A percentile compares a stretch with the other conserved stretches of the same genome.
phyloP scores from a whole-genome alignment of 768 basidiomycete species.

The Macrolepiota albuminosa region DNA sequence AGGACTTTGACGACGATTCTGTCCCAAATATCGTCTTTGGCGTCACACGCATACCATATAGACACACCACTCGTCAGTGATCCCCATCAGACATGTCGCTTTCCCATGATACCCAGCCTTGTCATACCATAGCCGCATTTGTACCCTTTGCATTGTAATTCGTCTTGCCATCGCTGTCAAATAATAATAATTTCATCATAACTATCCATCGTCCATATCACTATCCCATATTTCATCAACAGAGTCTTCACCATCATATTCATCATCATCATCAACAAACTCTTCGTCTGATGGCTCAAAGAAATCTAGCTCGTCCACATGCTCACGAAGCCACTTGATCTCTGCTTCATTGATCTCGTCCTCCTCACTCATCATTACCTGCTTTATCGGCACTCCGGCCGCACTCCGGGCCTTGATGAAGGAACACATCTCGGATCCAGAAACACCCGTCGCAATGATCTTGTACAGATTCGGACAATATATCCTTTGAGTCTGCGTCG shows the following conservation, averaged over 20 bases:
- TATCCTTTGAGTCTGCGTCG: slow-evolving; percentile 17
- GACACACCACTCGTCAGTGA: slow-evolving; percentile 7
- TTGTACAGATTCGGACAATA: slow-evolving; percentile 50
- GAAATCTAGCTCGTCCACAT: slow-evolving; percentile 47
- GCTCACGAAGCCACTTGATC: slow-evolving; percentile 44
- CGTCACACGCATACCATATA: slow-evolving; percentile 32
- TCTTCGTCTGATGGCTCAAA: slow-evolving; percentile 57
- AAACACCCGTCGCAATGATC: slow-evolving; percentile 41
- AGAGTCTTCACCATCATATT: slow-evolving; percentile 26
- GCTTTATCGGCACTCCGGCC: slow-evolving; percentile 41
- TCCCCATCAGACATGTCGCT: neutral
- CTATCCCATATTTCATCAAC: slow-evolving; percentile 19
- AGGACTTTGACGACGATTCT: slow-evolving; percentile 23
- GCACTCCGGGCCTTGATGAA: slow-evolving; percentile 40
- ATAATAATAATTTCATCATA: neutral
- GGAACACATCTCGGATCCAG: slow-evolving; percentile 33
- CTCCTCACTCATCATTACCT: slow-evolving; percentile 41
- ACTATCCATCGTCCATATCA: neutral
- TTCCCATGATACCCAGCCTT: neutral
- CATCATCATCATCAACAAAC: slow-evolving; percentile 25
- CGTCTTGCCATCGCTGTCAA: neutral
- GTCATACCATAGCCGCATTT: neutral
- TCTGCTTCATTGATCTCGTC: slow-evolving; percentile 38
- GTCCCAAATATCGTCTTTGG: slow-evolving; percentile 51
- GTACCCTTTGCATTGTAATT: neutral